Evolutionary conservation across 2,329 filamentous ascomycete genomes (phyloP), one percentile per base, ranked within the genome.

Genomic region (Sordariomycetes sp.): DNA sequence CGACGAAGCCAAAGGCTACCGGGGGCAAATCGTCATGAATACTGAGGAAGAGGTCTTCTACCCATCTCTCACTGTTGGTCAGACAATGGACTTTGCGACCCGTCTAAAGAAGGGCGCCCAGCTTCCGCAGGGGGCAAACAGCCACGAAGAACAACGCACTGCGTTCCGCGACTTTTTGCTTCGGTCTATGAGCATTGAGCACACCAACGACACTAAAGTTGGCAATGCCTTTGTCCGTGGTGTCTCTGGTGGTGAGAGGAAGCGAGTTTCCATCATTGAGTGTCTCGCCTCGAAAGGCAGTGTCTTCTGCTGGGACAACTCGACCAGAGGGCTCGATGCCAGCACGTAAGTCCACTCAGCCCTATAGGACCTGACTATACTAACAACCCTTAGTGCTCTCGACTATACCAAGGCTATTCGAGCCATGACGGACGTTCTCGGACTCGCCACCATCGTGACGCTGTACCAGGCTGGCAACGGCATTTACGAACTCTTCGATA

Each of bases 181-280:
- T 1, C 72, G 73, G 35, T 55, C 79, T 0, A 77, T 83, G 42
- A 78, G 76, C 52, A 79, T 82, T 20, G 66, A 70, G 19, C 77
- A 83, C 45, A 79, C 75, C 0, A 51, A 75, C 36, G 61, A 70
- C 21, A 82, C 78, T 1, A 70, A 70, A 37, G 74, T 83, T n/a
- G 79, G 79, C 2, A 72, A 80, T 39, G 75, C 79, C 35, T 67
- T 75, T 19, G 65, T 81, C n/a, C 68, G 76, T 8, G 55, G 55
- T 20, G 64, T 79, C 3, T 72, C 66, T 25, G 75, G 75, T 19
- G 75, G 75, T 31, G 75, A 79, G 48, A 64, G 73, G 37, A 83
- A 86, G 57, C 74, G 82, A 54, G 80, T 86, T 3, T 79, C 73
- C 24, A 78, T 85, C 39, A 79, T 77, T 2, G 80, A 85, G 51